A percentile compares a stretch with the other conserved stretches of the same genome.
Evolutionary conservation across 2,329 filamentous ascomycete species (phyloP).

Genomic region (Bipolaris gigantea): DNA sequence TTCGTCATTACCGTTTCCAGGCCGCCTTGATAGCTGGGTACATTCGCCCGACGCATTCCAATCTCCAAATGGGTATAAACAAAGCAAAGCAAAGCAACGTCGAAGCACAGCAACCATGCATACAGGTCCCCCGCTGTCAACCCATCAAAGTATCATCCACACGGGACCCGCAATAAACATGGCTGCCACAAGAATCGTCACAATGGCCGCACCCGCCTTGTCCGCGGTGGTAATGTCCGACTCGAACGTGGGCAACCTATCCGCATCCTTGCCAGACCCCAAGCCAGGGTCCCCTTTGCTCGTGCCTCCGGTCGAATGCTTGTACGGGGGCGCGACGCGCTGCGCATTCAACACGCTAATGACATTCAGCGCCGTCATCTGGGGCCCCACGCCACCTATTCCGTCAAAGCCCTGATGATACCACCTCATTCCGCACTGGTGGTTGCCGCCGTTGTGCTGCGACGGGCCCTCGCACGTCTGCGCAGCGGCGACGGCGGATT

Average conservation of each 20-base stretch:
- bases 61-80: slow-evolving; percentile 1
- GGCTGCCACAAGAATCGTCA: slow-evolving; percentile 42
- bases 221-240: slow-evolving; percentile 43
- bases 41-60: background rate
- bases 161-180: slow-evolving; percentile 1
- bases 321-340: slow-evolving; percentile 48
- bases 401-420: slow-evolving; percentile 49
- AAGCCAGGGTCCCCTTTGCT: slow-evolving; percentile 50
- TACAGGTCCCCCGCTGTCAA: too few species aligned
- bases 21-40: too few species aligned
- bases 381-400: slow-evolving; percentile 56
- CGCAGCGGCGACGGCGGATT: slow-evolving; percentile 59
- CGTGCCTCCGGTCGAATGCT: slow-evolving; percentile 55
- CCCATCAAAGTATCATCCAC: slow-evolving; percentile 1
- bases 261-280: slow-evolving; percentile 38
- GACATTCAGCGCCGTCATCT: slow-evolving; percentile 60
- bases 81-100: too few species aligned
- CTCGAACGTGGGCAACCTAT: slow-evolving; percentile 22
- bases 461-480: slow-evolving; percentile 54
- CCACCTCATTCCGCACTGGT: slow-evolving; percentile 51
- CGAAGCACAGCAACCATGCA: too few species aligned
- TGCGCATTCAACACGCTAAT: slow-evolving; percentile 51
- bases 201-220: slow-evolving; percentile 48
- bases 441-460: slow-evolving; percentile 38
- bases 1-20: too few species aligned